phyloP scores from a whole-genome alignment of 352 stramenopile species.

The Aphanomyces invadans region DNA sequence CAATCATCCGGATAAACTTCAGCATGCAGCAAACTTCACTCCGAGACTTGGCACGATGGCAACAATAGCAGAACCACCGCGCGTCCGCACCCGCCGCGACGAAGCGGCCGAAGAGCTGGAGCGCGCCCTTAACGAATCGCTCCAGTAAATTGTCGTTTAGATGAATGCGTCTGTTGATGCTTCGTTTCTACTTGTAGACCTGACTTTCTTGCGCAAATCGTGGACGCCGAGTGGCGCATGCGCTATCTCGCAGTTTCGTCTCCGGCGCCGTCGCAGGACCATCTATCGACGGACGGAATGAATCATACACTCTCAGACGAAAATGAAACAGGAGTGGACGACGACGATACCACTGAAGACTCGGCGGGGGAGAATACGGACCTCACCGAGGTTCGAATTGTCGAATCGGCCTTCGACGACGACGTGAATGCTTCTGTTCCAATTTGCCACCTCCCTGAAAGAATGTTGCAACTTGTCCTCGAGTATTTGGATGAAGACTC shows the following conservation, averaged over 20 bases:
- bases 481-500: constrained; percentile 70
- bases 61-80: background rate
- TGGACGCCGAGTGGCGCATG: constrained; percentile 42
- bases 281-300: too few relatives aligned
- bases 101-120: constrained; percentile 64
- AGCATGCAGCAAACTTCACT: background rate
- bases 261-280: too few relatives aligned
- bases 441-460: constrained; percentile 47
- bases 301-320: too few relatives aligned
- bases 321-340: too few relatives aligned
- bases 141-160: constrained; percentile 42
- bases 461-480: constrained; percentile 59
- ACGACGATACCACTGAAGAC: constrained; percentile 21
- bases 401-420: constrained; percentile 3
- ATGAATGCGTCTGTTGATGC: background rate
- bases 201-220: constrained; percentile 61
- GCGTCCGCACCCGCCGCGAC: constrained; percentile 30
- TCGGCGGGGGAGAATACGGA: constrained; percentile 26
- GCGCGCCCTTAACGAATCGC: constrained; percentile 48
- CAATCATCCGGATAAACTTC: background rate
- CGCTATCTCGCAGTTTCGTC: background rate
- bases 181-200: constrained; percentile 30
- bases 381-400: too few relatives aligned
- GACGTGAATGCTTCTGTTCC: constrained; percentile 21
- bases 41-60: background rate